Conservation (phyloP, 2,329 filamentous ascomycete species). For the Fusarium sp. region DNA sequence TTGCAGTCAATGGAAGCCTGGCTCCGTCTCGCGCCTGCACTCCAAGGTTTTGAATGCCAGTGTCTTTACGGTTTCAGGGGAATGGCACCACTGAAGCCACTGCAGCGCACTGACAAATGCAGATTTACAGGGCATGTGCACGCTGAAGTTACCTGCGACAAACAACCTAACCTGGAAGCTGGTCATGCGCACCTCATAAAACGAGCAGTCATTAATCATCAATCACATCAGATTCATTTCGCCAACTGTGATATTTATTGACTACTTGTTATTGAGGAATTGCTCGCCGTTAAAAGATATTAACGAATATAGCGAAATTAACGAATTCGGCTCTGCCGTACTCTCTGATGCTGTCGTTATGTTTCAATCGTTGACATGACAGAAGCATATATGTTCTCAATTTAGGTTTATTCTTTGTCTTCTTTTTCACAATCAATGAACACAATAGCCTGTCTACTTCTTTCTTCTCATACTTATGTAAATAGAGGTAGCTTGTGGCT, state of each 20-base stretch:
- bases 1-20: slow-evolving; percentile 34
- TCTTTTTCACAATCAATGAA: no score
- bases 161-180: no score
- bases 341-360: no score
- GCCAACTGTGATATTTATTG: background rate
- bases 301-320: background rate
- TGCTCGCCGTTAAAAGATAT: background rate
- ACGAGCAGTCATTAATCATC: background rate
- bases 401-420: no score
- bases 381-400: no score
- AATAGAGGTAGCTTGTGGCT: no score
- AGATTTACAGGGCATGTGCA: slow-evolving; percentile 9
- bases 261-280: background rate
- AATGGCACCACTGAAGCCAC: slow-evolving; percentile 11
- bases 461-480: no score
- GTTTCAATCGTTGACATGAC: no score
- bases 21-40: slow-evolving; percentile 16
- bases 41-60: slow-evolving; percentile 23
- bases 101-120: slow-evolving; percentile 15
- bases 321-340: background rate
- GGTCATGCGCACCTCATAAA: background rate
- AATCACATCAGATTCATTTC: background rate
- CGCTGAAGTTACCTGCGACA: slow-evolving; percentile 16
- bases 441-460: no score
- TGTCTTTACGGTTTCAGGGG: slow-evolving; percentile 18